phyloP scores from a whole-genome alignment of 2,329 filamentous ascomycete species.

The Nigrospora sphaerica region DNA sequence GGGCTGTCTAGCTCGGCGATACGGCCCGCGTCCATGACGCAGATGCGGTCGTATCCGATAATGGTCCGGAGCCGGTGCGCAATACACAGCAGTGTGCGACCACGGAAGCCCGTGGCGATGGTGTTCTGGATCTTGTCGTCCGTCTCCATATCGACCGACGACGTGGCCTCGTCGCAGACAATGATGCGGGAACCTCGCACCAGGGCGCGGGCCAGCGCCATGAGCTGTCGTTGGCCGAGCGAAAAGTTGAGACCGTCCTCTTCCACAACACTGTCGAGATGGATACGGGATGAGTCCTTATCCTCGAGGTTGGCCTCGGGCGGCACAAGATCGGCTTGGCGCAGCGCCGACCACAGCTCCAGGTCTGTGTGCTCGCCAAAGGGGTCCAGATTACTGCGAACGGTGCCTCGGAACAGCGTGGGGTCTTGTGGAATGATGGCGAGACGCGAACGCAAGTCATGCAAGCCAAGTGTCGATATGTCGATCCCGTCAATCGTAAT shows the following conservation, averaged over 20 bases:
- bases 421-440: conserved; percentile 83
- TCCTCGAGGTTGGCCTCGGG: conserved; percentile 13
- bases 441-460: conserved; percentile 67
- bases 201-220: conserved; percentile 86
- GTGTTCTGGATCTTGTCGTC: conserved; percentile 92
- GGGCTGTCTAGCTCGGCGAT: conserved; percentile 87
- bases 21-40: conserved; percentile 84
- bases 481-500: conserved; percentile 61
- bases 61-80: conserved; percentile 90
- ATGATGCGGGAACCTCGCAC: conserved; percentile 87
- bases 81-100: conserved; percentile 85
- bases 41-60: conserved; percentile 88
- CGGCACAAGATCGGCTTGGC: conserved; percentile 66
- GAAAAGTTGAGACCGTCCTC: conserved; percentile 97
- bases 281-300: conserved; percentile 51
- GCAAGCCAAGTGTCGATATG: conserved; percentile 67
- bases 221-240: conserved; percentile 87
- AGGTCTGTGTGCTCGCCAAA: conserved; percentile 73
- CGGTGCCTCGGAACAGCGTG: conserved; percentile 74
- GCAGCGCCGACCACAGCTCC: conserved; percentile 70
- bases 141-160: conserved; percentile 89
- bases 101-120: conserved; percentile 77
- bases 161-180: conserved; percentile 94
- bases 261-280: conserved; percentile 79
- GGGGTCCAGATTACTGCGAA: conserved; percentile 73